Evolutionary conservation across 306 rosid species (phyloP), one percentile per base, ranked within the genome.

Genomic region (Cucumis melo): DNA sequence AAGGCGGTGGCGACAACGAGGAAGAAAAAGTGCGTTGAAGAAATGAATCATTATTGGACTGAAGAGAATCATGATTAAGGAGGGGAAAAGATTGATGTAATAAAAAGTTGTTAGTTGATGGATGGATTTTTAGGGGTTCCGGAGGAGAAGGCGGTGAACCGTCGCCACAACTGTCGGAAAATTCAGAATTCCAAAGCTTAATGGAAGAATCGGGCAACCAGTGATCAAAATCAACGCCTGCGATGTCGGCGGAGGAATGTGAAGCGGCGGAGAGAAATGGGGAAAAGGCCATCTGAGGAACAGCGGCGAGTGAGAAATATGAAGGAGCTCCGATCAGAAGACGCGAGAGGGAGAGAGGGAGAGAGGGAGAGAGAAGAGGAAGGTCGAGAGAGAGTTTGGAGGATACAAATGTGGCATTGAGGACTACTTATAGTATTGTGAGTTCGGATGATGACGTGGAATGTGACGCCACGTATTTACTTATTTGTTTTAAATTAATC

Each of bases 1-100:
- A 71, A 19, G 87, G 36, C 13, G 87, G 58, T 59, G 89, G 85
- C 70, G 90, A 62, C n/a, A n/a, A n/a, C 0, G 94, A 85, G 23
- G 58, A 50, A 20, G 75, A 67, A 42, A 89, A 38, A 11, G 87
- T 77, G 8, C 79, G 89, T 83, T 80, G 89, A 74, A 79, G 62
- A 67, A 86, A 72, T 46, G 5, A 16, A 3, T 62, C 85, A 27
- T 27, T 1, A 80, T 76, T 81, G 68, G 77, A 82, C 27, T 73
- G 81, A 39, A 89, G 88, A n/a, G 93, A 81, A 32, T 32, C 5
- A 61, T 82, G 91, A 81, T 87, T 84, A 77, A 27, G 21, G 44
- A 48, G 36, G 14, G 88, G 82, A 70, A 82, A 74, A 77, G 92
- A 90, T 64, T 86, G 85, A 81, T 87, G 91, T 67, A 85, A 82